phyloP scores from a whole-genome alignment of 306 rosid genomes.

The Cyclanthera cordifolia region DNA sequence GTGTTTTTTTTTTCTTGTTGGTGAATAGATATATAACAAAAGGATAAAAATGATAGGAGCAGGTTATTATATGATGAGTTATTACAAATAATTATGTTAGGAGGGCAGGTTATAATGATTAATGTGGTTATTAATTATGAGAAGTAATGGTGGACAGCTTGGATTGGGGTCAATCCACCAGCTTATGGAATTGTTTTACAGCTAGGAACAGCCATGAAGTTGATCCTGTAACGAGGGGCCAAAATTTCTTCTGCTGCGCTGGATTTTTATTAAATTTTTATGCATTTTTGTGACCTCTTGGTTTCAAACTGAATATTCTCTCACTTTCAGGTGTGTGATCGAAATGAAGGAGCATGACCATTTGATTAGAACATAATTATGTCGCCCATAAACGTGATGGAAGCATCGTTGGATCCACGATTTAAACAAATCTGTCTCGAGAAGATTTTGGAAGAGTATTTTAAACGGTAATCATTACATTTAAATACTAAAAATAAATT shows the following conservation, averaged over 20 bases:
- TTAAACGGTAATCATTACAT: too few relatives aligned
- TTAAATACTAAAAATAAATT: too few relatives aligned
- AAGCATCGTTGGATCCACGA: neutral
- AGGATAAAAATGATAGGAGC: too few relatives aligned
- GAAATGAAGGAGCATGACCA: neutral
- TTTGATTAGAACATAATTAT: neutral
- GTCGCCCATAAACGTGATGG: neutral
- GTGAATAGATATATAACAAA: too few relatives aligned
- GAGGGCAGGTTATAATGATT: too few relatives aligned
- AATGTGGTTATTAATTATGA: too few relatives aligned
- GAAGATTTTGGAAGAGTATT: too few relatives aligned
- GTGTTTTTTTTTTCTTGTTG: too few relatives aligned
- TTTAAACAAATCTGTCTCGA: neutral
- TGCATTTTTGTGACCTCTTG: neutral
- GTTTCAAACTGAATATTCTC: conserved; percentile 1
- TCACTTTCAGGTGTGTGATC: neutral
- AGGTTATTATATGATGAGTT: too few relatives aligned
- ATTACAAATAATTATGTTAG: too few relatives aligned
- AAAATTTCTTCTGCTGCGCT: neutral
- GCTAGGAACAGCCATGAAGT: conserved; percentile 9
- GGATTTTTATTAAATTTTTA: neutral
- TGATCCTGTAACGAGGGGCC: conserved; percentile 2
- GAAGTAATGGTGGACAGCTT: too few relatives aligned
- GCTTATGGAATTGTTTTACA: conserved; percentile 14
- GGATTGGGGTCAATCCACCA: too few relatives aligned